Conservation (phyloP, 2,329 filamentous ascomycete genomes). For the Pseudonectria buxi region DNA sequence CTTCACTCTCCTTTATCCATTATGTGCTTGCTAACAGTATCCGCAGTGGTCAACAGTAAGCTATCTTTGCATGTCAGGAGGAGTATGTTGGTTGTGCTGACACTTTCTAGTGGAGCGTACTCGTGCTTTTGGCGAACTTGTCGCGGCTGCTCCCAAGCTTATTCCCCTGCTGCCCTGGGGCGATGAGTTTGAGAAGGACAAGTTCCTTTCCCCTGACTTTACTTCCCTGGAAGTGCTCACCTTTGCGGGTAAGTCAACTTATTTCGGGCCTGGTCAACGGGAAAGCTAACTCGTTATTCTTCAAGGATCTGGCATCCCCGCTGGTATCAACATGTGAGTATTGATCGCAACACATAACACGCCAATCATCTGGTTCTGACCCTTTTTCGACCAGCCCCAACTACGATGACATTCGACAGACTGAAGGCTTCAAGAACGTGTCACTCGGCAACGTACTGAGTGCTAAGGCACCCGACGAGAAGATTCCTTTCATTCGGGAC, state of each 20-base stretch:
- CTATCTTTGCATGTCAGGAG: neutral
- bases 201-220: slow-evolving; percentile 91
- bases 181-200: slow-evolving; percentile 89
- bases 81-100: slow-evolving; percentile 1
- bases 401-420: slow-evolving; percentile 73
- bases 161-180: slow-evolving; percentile 89
- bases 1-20: neutral
- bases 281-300: slow-evolving; percentile 25
- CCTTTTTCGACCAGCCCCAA: slow-evolving; percentile 38
- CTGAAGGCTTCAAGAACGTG: slow-evolving; percentile 85
- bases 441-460: slow-evolving; percentile 88
- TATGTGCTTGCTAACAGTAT: slow-evolving; percentile 12
- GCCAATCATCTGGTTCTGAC: slow-evolving; percentile 6
- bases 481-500: slow-evolving; percentile 80
- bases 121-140: slow-evolving; percentile 76
- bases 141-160: slow-evolving; percentile 70
- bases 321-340: slow-evolving; percentile 56
- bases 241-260: slow-evolving; percentile 42
- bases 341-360: too few species aligned
- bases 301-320: slow-evolving; percentile 55
- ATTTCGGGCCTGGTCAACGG: too few species aligned
- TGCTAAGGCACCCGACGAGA: slow-evolving; percentile 87
- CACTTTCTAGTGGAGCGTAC: slow-evolving; percentile 63
- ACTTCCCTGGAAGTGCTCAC: slow-evolving; percentile 88
- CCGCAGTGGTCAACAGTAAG: slow-evolving; percentile 59